Base-by-base conservation (phyloP, 352 stramenopile species). In the Pythium aristosporum region DNA sequence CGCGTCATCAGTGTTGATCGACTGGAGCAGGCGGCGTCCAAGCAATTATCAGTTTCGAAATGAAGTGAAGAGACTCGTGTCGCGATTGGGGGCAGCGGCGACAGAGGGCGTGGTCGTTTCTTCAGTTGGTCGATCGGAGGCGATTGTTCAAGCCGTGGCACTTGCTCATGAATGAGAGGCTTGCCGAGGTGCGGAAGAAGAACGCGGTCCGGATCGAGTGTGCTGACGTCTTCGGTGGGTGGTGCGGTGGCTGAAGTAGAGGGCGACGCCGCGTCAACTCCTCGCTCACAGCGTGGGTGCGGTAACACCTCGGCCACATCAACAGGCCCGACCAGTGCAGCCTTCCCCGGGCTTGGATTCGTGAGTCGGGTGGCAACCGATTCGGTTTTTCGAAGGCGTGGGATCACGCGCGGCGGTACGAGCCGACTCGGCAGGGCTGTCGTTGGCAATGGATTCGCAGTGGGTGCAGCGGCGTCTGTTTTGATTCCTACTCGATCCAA, bases 371-470 rank as follows among this genome's bases (percentile, higher is more conserved):
- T 39, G 5, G 48, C 16, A 16, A 49, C 7, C 16, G 43, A 25
- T 21, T 55, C 8, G 23, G 2, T 7, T 10, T 13, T 16, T 39
- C 25, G 48, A 16, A 55, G n/a, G 2, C 18, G 56, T 32, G 50
- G 56, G 37, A 63, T 36, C 11, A 63, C 34, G 15, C 56, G 56
- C 11, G 56, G 56, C 11, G 47, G 56, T 47, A n/a, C 15, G 9
- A 63, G 46, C 4, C 56, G 28, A 55, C 56, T 63, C 3, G 28
- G 43, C 28, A 44, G 23, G 13, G 20, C 2, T 5, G 2, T 51
- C 20, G 23, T 21, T n/a, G 30, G 15, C 23, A 23, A 25, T n/a
- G 47, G 1, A 30, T 30, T 30, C 25, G 25, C 25, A 10, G 48
- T 32, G 20, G 46, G 6, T 30, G 46, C 46, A 28, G 7, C 20